Percentiles rank a stretch among this genome's conserved stretches.
Evolutionary conservation across 2,329 filamentous ascomycete species (phyloP).

Genomic region (Fusarium chuoi): DNA sequence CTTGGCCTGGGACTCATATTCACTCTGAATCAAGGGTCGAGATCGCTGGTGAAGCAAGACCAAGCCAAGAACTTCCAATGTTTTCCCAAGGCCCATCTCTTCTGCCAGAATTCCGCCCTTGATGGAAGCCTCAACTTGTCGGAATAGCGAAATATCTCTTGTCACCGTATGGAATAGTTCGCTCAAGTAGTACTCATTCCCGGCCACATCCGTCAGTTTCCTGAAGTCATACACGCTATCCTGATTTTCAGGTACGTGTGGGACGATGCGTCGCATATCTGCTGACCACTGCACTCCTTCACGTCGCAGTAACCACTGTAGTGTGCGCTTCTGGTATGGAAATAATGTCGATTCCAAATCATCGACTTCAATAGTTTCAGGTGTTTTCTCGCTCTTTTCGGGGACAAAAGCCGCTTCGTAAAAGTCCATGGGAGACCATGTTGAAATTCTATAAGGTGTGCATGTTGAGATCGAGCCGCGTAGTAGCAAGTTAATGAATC

Average conservation of each 20-base stretch:
- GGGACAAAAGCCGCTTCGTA: constrained; percentile 77
- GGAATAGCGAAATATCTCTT: constrained; percentile 58
- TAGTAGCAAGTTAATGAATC: constrained; percentile 52
- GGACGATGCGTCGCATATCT: constrained; percentile 28
- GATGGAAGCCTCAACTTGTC: constrained; percentile 53
- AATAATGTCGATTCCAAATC: constrained; percentile 66
- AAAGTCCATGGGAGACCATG: constrained; percentile 66
- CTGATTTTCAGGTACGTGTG: constrained; percentile 12
- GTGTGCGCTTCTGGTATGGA: constrained; percentile 76
- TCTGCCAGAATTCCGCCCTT: constrained; percentile 77
- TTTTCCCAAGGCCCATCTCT: constrained; percentile 88
- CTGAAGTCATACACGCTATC: constrained; percentile 46
- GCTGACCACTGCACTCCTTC: constrained; percentile 68
- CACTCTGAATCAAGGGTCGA: constrained; percentile 50
- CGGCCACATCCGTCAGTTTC: constrained; percentile 47
- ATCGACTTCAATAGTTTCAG: constrained; percentile 55
- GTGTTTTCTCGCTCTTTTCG: constrained; percentile 51
- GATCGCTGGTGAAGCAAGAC: constrained; percentile 67
- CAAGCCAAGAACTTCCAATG: constrained; percentile 77
- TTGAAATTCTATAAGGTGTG: constrained; percentile 6
- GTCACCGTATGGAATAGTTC: constrained; percentile 70
- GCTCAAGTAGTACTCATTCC: constrained; percentile 64
- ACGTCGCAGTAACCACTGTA: constrained; percentile 75
- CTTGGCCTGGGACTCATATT: constrained; percentile 42
- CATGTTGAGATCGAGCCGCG: constrained; percentile 10